These are phyloP conservation scores for Alternaria gaisen DNA, from an alignment of 2,329 filamentous ascomycete species.

Conservation along the genomic window DNA sequence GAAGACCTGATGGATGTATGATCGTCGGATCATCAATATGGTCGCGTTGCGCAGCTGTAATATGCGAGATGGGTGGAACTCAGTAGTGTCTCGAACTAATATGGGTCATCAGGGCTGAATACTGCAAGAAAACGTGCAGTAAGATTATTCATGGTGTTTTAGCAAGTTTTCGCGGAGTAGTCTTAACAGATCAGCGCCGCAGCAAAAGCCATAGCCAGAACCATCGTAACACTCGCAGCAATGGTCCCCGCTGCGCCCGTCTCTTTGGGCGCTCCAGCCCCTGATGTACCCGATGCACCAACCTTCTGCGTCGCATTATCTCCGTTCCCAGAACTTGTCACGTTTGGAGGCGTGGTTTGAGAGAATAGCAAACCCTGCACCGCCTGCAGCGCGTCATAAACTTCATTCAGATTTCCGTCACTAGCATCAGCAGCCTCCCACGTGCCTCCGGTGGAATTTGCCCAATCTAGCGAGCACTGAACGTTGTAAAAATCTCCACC, in stretches of 20 bases:
- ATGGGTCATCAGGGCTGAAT: too few relatives aligned
- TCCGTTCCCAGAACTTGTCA: not conserved
- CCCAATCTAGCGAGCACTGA: not conserved
- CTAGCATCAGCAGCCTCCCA: slow-evolving; percentile 14
- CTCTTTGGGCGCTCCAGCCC: slow-evolving; percentile 8
- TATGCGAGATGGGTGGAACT: too few relatives aligned
- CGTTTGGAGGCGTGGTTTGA: slow-evolving; percentile 10
- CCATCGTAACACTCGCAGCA: slow-evolving; percentile 15
- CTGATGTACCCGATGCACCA: slow-evolving; percentile 15
- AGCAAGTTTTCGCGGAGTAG: too few relatives aligned
- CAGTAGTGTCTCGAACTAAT: too few relatives aligned
- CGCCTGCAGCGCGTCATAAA: slow-evolving; percentile 31
- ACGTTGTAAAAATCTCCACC: not conserved
- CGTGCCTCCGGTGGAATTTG: not conserved
- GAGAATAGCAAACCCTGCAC: slow-evolving; percentile 36
- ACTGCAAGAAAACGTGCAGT: too few relatives aligned
- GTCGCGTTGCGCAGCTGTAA: too few relatives aligned
- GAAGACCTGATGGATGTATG: too few relatives aligned
- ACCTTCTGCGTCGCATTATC: slow-evolving; percentile 6
- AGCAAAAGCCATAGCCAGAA: slow-evolving; percentile 21
- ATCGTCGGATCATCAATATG: too few relatives aligned
- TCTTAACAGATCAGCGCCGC: slow-evolving; percentile 8
- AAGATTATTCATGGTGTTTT: too few relatives aligned
- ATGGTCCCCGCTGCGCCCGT: slow-evolving; percentile 20
- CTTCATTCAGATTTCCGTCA: slow-evolving; percentile 28